Evolutionary conservation across 306 rosid genomes (phyloP), one percentile per base, ranked within the genome.

Genomic region (Argentina anserina): DNA sequence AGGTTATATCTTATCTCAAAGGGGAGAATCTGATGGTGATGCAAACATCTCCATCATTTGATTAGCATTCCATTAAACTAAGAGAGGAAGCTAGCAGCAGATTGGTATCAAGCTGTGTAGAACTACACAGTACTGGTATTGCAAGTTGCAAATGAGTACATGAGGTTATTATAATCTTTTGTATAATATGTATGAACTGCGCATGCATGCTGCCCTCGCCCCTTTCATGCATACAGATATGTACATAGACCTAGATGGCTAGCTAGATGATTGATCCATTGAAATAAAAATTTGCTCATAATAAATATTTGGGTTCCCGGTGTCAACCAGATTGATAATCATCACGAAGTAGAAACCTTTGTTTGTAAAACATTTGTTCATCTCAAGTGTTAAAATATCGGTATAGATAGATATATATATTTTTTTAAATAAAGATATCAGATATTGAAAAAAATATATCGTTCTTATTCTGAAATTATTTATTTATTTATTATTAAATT

Each of bases 1-100:
- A 80, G 83, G 29, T 45, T 45, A 34, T 70, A 34, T 65, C 76
- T 14, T 41, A 25, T 56, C 83, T 80, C 17, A 75, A 75, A 52
- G 76, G 67, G 47, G 69, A 74, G 18, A 63, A 6, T 14, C 34
- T 79, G 3, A 69, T 71, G 34, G 49, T 13, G 2, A 79, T 69
- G 76, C 29, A 79, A 68, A 42, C 53, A 63, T 63, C 83, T 63
- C 76, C 73, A 42, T 69, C 73, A 45, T 45, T 23, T 29, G 58
- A 47, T 31, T 31, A 47, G 18, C 43, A 33, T 18, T 69, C 34
- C 21, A 34, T 21, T 11, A 58, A 36, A 58, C 18, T 13, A 13
- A 28, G 5, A 25, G 63, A 26, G 20, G 36, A 26, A 23, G 29
- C 59, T 7, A 7, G 28, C 18, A 11, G 47, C 53, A 46, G 53